A percentile compares a stretch with the other conserved stretches of the same genome.
Evolutionary conservation across 2,329 filamentous ascomycete genomes (phyloP).

Genomic region (Dactylellina sp.): DNA sequence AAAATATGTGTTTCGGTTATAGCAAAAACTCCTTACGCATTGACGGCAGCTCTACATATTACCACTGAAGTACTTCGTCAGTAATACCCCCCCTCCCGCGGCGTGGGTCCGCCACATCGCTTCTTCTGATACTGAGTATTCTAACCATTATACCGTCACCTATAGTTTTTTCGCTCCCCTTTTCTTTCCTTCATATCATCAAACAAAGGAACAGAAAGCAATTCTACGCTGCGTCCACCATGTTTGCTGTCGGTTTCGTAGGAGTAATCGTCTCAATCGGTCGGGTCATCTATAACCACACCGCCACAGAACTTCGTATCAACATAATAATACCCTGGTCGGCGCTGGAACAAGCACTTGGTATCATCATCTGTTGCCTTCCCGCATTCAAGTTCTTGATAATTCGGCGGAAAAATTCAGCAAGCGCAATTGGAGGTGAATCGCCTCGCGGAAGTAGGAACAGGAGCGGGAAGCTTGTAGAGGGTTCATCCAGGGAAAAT

Average conservation of each 20-base stretch:
- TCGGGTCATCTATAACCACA: slow-evolving; percentile 17
- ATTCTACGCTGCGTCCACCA: slow-evolving; percentile 20
- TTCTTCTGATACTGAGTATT: background rate
- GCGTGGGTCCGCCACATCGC: too few species aligned
- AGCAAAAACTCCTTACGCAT: slow-evolving; percentile 8
- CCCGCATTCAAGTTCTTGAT: slow-evolving; percentile 38
- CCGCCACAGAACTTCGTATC: background rate
- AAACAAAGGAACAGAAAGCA: slow-evolving; percentile 26
- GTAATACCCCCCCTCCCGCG: too few species aligned
- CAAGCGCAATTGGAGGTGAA: background rate
- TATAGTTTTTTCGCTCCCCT: slow-evolving; percentile 30
- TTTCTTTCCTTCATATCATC: slow-evolving; percentile 37
- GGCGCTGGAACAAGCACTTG: slow-evolving; percentile 31
- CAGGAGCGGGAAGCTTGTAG: background rate
- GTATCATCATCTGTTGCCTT: slow-evolving; percentile 41
- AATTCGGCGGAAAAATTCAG: background rate
- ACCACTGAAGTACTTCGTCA: slow-evolving; percentile 34
- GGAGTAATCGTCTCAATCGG: slow-evolving; percentile 27
- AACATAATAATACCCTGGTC: slow-evolving; percentile 9
- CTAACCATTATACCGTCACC: background rate
- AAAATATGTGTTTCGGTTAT: slow-evolving; percentile 21
- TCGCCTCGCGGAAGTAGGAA: background rate
- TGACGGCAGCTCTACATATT: slow-evolving; percentile 14
- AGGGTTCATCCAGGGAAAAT: too few species aligned
- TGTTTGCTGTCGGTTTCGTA: slow-evolving; percentile 41